These are phyloP conservation scores for Teratosphaeria epicoccoides DNA, from an alignment of 2,329 filamentous ascomycete species.

Conservation along the genomic window DNA sequence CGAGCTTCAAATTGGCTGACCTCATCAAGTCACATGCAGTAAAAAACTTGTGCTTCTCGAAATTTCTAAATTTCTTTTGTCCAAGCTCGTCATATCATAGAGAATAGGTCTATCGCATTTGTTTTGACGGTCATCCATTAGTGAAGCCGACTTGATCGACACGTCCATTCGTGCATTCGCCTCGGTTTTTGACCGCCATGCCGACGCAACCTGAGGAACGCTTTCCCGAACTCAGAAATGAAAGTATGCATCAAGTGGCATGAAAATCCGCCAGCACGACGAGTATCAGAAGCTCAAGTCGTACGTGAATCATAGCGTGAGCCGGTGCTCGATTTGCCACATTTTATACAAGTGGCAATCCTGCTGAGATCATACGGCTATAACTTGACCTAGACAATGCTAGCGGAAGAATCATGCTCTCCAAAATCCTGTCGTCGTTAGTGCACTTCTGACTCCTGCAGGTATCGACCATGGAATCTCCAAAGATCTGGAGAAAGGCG, in stretches of 20 bases:
- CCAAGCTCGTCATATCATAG: background rate
- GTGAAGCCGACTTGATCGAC: background rate
- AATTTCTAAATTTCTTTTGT: no score
- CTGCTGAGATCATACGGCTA: slow-evolving; percentile 44
- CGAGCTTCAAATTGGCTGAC: background rate
- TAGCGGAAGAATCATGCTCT: slow-evolving; percentile 46
- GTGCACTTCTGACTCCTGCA: slow-evolving; percentile 25
- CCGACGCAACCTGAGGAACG: background rate
- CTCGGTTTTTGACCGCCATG: background rate
- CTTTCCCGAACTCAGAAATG: background rate
- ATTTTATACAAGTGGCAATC: slow-evolving; percentile 3
- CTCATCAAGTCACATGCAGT: background rate
- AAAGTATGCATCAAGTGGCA: slow-evolving; percentile 8
- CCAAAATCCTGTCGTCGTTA: slow-evolving; percentile 5
- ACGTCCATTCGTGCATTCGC: background rate
- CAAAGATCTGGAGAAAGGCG: slow-evolving; percentile 12
- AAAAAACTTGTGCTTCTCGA: no score
- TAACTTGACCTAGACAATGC: slow-evolving; percentile 46
- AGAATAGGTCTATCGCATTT: background rate
- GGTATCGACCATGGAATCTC: slow-evolving; percentile 11
- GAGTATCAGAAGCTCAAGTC: slow-evolving; percentile 14
- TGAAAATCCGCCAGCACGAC: background rate
- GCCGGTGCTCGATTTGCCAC: slow-evolving; percentile 24
- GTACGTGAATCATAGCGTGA: slow-evolving; percentile 23
- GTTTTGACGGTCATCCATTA: background rate